phyloP scores from a whole-genome alignment of 352 stramenopile species.

The Phytopythium ostracodes region DNA sequence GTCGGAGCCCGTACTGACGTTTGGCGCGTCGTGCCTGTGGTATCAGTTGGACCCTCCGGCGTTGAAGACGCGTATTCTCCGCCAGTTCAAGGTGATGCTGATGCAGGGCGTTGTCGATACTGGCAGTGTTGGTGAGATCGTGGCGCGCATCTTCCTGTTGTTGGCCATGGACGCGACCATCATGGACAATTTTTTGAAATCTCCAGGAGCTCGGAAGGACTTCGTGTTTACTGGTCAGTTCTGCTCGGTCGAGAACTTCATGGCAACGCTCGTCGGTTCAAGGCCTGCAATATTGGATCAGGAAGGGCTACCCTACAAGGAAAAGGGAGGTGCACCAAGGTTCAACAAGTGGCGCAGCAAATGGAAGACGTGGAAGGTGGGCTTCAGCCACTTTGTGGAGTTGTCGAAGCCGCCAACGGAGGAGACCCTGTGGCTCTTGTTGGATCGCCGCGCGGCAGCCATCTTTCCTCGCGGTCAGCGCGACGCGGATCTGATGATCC shows the following conservation, averaged over 20 bases:
- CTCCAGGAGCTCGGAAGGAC: background rate
- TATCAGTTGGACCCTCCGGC: background rate
- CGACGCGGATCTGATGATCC: background rate
- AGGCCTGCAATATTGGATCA: background rate
- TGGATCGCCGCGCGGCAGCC: background rate
- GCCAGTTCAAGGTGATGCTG: slow-evolving; percentile 5
- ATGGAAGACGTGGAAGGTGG: background rate
- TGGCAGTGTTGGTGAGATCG: slow-evolving; percentile 7
- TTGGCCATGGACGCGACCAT: slow-evolving; percentile 12
- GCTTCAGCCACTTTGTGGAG: background rate
- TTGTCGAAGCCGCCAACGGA: background rate
- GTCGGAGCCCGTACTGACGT: slow-evolving; percentile 14
- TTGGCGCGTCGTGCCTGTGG: slow-evolving; percentile 10
- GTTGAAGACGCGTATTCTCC: slow-evolving; percentile 7
- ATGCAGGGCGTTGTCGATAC: slow-evolving; percentile 12
- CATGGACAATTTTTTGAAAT: background rate
- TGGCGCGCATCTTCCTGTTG: slow-evolving; percentile 10
- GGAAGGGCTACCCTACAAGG: no score
- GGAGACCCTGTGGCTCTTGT: background rate
- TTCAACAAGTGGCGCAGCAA: no score
- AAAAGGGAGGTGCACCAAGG: no score
- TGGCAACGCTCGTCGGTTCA: background rate
- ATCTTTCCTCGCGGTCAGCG: background rate
- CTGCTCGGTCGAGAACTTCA: background rate
- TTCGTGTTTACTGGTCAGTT: background rate